Evolutionary conservation across 305 asterid genomes (phyloP).

Genomic region (Andrographis paniculata): DNA sequence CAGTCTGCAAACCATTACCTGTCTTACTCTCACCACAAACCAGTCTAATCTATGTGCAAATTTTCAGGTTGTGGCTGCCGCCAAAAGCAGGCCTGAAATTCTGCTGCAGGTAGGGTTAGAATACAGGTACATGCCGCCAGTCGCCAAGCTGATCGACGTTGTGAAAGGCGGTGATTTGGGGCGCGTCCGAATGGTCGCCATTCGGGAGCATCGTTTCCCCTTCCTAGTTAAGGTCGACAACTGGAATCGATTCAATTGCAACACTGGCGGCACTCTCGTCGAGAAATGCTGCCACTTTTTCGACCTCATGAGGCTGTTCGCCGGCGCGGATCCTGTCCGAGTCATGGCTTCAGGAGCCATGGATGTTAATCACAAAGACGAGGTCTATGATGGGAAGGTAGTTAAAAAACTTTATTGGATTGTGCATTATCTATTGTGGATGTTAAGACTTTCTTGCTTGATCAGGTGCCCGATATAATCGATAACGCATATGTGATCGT

Average conservation of each 20-base stretch:
- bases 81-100: slow-evolving; percentile 59
- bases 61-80: slow-evolving; percentile 68
- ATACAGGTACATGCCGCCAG: slow-evolving; percentile 96
- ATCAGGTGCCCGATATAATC: slow-evolving; percentile 89
- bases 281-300: slow-evolving; percentile 99
- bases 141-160: slow-evolving; percentile 74
- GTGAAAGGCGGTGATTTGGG: slow-evolving; percentile 71
- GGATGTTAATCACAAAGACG: slow-evolving; percentile 93
- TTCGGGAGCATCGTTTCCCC: slow-evolving; percentile 94
- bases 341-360: slow-evolving; percentile 95
- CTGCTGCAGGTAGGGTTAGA: slow-evolving; percentile 90
- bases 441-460: slow-evolving; percentile 4
- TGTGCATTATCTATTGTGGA: no score
- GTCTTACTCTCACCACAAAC: no score
- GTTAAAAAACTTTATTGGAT: no score
- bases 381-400: slow-evolving; percentile 77
- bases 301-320: slow-evolving; percentile 89
- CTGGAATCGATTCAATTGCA: slow-evolving; percentile 95
- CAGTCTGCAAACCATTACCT: slow-evolving; percentile 7
- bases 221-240: slow-evolving; percentile 90
- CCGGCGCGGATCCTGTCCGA: slow-evolving; percentile 69
- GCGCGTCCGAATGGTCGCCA: slow-evolving; percentile 75
- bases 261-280: slow-evolving; percentile 88
- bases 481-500: slow-evolving; percentile 92
- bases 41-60: no score